These are phyloP conservation scores for Neoscytalidium dimidiatum DNA, from an alignment of 2,329 filamentous ascomycete genomes.

Conservation along the genomic window DNA sequence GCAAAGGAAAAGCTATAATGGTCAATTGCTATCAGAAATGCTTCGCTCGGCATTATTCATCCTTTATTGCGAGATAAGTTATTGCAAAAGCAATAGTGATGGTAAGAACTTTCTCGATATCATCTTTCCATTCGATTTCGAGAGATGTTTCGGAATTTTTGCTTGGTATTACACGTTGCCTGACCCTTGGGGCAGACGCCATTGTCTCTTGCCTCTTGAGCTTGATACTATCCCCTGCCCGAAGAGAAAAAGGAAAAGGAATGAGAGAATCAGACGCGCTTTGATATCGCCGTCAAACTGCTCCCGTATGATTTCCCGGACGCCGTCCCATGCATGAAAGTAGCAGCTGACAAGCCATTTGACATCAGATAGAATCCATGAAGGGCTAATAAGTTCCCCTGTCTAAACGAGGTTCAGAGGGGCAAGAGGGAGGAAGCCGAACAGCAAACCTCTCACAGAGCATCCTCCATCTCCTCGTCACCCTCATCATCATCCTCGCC, in stretches of 20 bases:
- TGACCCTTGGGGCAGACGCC: neutral
- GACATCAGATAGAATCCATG: no score
- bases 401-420: no score
- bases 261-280: neutral
- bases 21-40: no score
- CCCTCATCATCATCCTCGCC: conserved; percentile 64
- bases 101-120: no score
- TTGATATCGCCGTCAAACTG: neutral
- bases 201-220: neutral
- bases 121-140: neutral
- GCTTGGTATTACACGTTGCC: neutral
- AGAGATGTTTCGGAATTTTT: neutral
- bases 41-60: no score
- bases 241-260: neutral
- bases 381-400: no score
- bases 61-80: no score
- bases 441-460: conserved; percentile 34
- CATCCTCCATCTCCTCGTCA: conserved; percentile 74
- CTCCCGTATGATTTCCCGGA: neutral
- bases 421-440: neutral
- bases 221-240: neutral
- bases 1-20: no score
- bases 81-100: no score
- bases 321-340: conserved; percentile 7
- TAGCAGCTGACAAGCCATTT: no score